Evolutionary conservation across 2,329 filamentous ascomycete species (phyloP).

Genomic region (Colletotrichum tanaceti): DNA sequence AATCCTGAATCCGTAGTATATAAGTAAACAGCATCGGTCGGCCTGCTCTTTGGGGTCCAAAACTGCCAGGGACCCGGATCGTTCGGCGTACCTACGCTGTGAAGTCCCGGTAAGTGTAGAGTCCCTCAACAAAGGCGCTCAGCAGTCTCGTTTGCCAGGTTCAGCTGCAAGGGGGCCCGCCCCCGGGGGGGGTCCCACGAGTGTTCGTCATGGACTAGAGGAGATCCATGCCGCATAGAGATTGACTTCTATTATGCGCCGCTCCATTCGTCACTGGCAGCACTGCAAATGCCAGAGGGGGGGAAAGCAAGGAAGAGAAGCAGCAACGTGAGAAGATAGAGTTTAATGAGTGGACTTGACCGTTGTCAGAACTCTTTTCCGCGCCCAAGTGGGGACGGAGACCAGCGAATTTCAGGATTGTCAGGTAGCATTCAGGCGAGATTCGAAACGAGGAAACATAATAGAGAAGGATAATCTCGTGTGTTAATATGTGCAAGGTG

Average conservation of each 20-base stretch:
- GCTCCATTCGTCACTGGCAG: neutral
- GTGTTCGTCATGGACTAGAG: neutral
- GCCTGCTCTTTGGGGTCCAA: neutral
- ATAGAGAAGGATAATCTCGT: neutral
- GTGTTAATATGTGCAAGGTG: neutral
- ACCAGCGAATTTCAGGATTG: slow-evolving; percentile 11
- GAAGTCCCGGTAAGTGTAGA: too few relatives aligned
- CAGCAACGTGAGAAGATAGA: slow-evolving; percentile 14
- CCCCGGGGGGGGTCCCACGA: neutral
- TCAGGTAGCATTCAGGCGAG: slow-evolving; percentile 17
- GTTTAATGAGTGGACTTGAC: slow-evolving; percentile 26
- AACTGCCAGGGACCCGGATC: slow-evolving; percentile 17
- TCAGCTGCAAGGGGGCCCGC: neutral
- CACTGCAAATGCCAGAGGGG: too few relatives aligned
- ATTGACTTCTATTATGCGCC: neutral
- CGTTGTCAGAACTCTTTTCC: slow-evolving; percentile 5
- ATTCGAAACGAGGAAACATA: slow-evolving; percentile 22
- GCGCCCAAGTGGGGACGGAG: neutral
- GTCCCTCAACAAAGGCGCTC: too few relatives aligned
- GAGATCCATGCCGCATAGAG: neutral
- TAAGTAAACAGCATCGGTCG: too few relatives aligned
- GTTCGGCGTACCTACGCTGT: slow-evolving; percentile 3
- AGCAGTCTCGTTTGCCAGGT: neutral
- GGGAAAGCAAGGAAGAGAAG: neutral
- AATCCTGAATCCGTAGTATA: too few relatives aligned